Base-by-base conservation (phyloP, 1,284 basidiomycete species). In the Ganoderma sinense region DNA sequence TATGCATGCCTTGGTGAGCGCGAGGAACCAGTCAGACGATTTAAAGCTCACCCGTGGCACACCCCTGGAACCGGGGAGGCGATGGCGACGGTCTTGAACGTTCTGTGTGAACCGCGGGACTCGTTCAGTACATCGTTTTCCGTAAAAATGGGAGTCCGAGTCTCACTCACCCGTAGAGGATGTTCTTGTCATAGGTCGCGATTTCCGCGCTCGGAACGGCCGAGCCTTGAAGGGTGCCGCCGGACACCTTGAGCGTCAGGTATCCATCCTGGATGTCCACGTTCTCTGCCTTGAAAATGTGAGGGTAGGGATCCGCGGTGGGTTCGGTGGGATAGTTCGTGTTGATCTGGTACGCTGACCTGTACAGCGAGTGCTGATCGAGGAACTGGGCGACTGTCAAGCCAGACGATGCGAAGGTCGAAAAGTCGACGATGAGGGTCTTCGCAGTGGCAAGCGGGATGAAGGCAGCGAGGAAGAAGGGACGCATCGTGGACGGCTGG, bases 31-130 rank as follows among this genome's bases (percentile, higher is more conserved):
- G 23, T 31, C 4, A 39, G 20, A 1, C 45, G 13, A 10, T 11
- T n/a, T 45, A 18, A 6, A 18, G 16, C 45, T 51, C 14, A 63
- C 62, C 62, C 62, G 20, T 63, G 62, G 45, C 43, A 48, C 13
- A 63, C 62, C 18, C 62, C 62, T 6, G 45, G 29, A 8, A 63
- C 45, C 0, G 62, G 62, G 20, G 62, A 63, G 7, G 62, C 40
- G 29, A 63, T 63, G 45, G 62, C 62, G 45, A 51, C 48, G 45
- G 62, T 63, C 45, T 63, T 63, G 62, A 63, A 63, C 2, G 62
- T 63, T 20, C 62, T 59, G 33, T 18, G 36, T n/a, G 56, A 4
- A 39, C 4, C 10, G 10, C 31, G 11, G 18, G 14, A 3, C 13
- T 4, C 23, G 6, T 53, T 56, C 26, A 29, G 14, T 13, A 7